Evolutionary conservation across 306 rosid species (phyloP).

Genomic region (Rosa persica): DNA sequence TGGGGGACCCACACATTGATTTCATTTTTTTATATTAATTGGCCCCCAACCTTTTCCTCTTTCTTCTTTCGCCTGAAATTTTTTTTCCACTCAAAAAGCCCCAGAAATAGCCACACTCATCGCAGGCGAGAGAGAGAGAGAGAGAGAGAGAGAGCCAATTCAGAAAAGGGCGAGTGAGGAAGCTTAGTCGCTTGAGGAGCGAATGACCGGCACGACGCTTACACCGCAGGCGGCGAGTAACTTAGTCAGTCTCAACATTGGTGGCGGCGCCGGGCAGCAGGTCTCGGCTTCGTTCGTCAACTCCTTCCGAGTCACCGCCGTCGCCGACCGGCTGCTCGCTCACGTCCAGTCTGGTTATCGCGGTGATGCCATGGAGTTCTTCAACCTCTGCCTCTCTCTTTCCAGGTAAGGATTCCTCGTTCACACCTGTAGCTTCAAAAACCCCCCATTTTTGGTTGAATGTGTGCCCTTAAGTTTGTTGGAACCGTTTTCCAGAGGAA

Average conservation of each 20-base stretch:
- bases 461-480: conserved; percentile 9
- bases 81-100: no score
- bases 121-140: no score
- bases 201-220: conserved; percentile 20
- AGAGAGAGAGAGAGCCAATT: background rate
- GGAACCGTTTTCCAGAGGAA: conserved; percentile 46
- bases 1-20: no score
- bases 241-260: background rate
- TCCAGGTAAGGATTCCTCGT: conserved; percentile 36
- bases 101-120: background rate
- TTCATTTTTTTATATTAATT: no score
- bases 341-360: conserved; percentile 30
- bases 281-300: conserved; percentile 36
- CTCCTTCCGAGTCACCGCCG: conserved; percentile 32
- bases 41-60: no score
- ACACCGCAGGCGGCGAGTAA: conserved; percentile 15
- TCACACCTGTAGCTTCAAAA: background rate
- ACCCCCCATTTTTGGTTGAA: background rate
- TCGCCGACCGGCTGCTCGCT: conserved; percentile 34
- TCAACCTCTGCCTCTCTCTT: conserved; percentile 53
- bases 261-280: background rate
- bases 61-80: no score
- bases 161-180: background rate
- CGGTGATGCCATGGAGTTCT: conserved; percentile 39
- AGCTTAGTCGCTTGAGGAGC: background rate